Conservation (phyloP, 2,329 filamentous ascomycete species). For the Exophiala lecanii-corni region DNA sequence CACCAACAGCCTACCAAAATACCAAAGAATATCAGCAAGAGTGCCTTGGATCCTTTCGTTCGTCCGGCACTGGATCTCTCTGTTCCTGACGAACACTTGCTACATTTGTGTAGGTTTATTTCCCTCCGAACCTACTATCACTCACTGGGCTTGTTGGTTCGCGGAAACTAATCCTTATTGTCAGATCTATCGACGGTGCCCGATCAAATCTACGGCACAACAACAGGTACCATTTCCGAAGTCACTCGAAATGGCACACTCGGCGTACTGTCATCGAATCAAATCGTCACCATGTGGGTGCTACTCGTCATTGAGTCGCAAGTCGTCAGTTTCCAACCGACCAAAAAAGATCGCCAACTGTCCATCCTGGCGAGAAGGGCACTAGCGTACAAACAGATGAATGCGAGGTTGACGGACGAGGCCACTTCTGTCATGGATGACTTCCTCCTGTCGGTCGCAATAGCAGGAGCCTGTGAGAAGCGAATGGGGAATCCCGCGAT, state of each 20-base stretch:
- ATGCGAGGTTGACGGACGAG: constrained; percentile 1
- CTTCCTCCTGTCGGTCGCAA: constrained; percentile 2
- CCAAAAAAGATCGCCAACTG: constrained; percentile 5
- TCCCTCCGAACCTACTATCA: not conserved
- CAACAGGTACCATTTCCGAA: constrained; percentile 2
- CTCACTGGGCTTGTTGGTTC: no score
- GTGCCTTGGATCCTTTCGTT: constrained; percentile 1
- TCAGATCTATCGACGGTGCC: constrained; percentile 8
- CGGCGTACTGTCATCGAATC: constrained; percentile 2
- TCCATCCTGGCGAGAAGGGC: constrained; percentile 4
- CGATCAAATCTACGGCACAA: constrained; percentile 7
- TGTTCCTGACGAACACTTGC: constrained; percentile 10
- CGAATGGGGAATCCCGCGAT: constrained; percentile 4
- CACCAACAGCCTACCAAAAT: not conserved
- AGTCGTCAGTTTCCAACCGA: constrained; percentile 9
- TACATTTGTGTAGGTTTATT: constrained; percentile 8
- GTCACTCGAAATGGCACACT: constrained; percentile 1
- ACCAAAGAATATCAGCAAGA: not conserved
- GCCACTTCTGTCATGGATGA: constrained; percentile 3
- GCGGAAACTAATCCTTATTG: not conserved
- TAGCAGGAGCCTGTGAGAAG: constrained; percentile 5
- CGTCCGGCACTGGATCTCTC: constrained; percentile 1
- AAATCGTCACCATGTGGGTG: constrained; percentile 5
- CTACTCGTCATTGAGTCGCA: constrained; percentile 10
- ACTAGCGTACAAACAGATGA: constrained; percentile 5